Percentiles rank a stretch among this genome's conserved stretches.
phyloP scores from a whole-genome alignment of 2,329 filamentous ascomycete genomes.

The Aspergillus brasiliensis region DNA sequence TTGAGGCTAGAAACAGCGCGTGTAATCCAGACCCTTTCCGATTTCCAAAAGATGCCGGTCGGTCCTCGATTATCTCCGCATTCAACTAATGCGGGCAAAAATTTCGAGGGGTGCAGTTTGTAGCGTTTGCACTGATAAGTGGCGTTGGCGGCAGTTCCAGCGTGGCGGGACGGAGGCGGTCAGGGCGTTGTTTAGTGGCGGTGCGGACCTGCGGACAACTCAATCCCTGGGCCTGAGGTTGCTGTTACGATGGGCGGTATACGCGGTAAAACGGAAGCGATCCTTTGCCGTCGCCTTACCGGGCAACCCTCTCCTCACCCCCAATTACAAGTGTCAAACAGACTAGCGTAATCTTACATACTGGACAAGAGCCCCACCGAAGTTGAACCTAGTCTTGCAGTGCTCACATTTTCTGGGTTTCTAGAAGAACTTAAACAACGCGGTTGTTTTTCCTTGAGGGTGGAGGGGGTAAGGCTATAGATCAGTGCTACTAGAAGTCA shows the following conservation, averaged over 20 bases:
- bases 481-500: neutral
- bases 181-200: neutral
- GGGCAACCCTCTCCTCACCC: neutral
- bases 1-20: neutral
- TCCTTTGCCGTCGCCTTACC: neutral
- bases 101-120: slow-evolving; percentile 25
- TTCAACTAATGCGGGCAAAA: slow-evolving; percentile 13
- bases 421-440: slow-evolving; percentile 18
- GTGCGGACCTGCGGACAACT: neutral
- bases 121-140: slow-evolving; percentile 19
- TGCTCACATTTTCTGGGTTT: slow-evolving; percentile 11
- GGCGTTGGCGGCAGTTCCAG: neutral
- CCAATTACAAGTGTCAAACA: slow-evolving; percentile 1
- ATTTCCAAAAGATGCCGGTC: neutral
- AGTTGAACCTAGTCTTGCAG: slow-evolving; percentile 9
- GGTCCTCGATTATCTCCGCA: neutral
- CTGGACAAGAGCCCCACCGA: slow-evolving; percentile 5
- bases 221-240: neutral
- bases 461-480: neutral
- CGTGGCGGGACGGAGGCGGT: slow-evolving; percentile 1
- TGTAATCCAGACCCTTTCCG: neutral
- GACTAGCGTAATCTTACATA: slow-evolving; percentile 8
- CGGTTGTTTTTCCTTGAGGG: no score
- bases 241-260: slow-evolving; percentile 12
- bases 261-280: slow-evolving; percentile 6